Conservation (phyloP, 2,329 filamentous ascomycete genomes). For the Aurifilum marmelostoma region DNA sequence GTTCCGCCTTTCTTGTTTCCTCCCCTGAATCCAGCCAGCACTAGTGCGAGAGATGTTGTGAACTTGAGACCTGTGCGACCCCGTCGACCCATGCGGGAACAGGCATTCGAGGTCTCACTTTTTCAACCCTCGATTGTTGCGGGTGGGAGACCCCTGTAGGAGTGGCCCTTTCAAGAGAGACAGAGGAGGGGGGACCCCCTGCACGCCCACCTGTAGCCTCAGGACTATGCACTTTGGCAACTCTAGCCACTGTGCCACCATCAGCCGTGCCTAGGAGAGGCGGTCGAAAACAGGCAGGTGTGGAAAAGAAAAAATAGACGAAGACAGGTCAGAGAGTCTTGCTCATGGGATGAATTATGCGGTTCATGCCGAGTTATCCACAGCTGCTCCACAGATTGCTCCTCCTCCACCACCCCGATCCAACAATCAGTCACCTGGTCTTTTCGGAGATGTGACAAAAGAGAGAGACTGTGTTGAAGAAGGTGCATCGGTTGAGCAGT, state of each 20-base stretch:
- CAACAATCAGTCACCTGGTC: neutral
- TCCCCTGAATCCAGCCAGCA: neutral
- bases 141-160: slow-evolving; percentile 3
- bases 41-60: neutral
- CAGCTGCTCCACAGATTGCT: neutral
- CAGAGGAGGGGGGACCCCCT: neutral
- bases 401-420: neutral
- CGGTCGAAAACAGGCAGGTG: slow-evolving; percentile 1
- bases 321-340: neutral
- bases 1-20: neutral
- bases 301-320: neutral
- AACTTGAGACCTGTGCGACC: neutral
- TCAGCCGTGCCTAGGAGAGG: neutral
- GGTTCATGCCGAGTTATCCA: slow-evolving; percentile 1
- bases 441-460: neutral
- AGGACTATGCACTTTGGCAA: neutral
- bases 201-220: neutral
- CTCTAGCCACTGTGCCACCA: neutral
- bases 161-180: neutral
- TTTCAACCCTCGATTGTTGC: neutral
- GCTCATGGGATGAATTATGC: neutral
- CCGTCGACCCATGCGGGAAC: slow-evolving; percentile 5
- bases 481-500: neutral
- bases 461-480: neutral
- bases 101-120: slow-evolving; percentile 9